Evolutionary conservation across 176 grass and related monocot genomes (phyloP).

Genomic region (Metroxylon sagu): DNA sequence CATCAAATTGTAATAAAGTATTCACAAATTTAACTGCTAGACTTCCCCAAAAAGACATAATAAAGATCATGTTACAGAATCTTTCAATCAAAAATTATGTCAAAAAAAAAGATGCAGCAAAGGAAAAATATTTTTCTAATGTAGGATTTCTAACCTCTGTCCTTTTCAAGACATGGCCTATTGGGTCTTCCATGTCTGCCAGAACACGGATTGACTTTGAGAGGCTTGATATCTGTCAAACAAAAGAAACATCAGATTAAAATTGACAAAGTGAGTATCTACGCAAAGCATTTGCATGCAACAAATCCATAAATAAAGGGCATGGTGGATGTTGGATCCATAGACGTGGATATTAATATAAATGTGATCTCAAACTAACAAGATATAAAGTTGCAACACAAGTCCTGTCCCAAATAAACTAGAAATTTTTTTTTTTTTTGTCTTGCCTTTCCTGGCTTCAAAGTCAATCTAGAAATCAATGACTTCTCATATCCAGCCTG

Average conservation of each 20-base stretch:
- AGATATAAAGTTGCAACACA: neutral
- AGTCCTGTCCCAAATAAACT: neutral
- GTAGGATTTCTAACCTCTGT: conserved; percentile 47
- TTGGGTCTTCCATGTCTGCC: conserved; percentile 90
- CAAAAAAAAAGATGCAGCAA: too few species aligned
- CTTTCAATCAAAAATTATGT: too few species aligned
- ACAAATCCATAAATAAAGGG: too few species aligned
- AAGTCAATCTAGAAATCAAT: conserved; percentile 68
- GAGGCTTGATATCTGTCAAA: conserved; percentile 72
- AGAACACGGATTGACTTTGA: conserved; percentile 77
- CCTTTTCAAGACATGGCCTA: conserved; percentile 62
- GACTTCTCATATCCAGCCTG: conserved; percentile 67
- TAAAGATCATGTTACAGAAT: too few species aligned
- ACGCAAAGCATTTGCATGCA: too few species aligned
- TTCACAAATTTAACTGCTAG: too few species aligned
- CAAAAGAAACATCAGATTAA: conserved; percentile 6
- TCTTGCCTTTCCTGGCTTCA: conserved; percentile 75
- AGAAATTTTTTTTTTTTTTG: neutral
- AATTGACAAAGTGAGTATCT: neutral
- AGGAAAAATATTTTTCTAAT: neutral
- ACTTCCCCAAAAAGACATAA: too few species aligned
- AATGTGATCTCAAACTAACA: neutral
- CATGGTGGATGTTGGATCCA: too few species aligned
- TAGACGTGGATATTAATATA: too few species aligned
- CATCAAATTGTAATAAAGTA: neutral